A percentile compares a stretch with the other conserved stretches of the same genome.
Conservation (phyloP, 2,329 filamentous ascomycete species). For the Fusarium neocosmosporiellum region DNA sequence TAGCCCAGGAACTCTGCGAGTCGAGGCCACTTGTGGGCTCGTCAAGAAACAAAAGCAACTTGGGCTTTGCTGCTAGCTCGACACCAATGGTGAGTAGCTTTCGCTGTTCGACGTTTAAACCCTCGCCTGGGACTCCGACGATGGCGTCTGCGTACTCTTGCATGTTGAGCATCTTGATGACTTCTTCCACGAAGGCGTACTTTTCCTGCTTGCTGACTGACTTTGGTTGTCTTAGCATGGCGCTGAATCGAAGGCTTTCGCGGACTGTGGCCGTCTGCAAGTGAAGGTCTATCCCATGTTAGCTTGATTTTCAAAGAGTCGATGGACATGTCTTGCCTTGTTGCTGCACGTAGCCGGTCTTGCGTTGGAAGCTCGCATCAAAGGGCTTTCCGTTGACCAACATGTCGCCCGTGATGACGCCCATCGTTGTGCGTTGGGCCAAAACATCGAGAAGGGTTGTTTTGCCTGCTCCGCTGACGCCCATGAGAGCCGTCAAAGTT, state of each 20-base stretch:
- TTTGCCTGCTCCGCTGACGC: constrained; percentile 63
- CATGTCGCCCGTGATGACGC: constrained; percentile 74
- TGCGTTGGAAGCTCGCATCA: constrained; percentile 70
- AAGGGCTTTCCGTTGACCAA: constrained; percentile 70
- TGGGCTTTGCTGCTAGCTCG: constrained; percentile 66
- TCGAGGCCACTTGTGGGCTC: constrained; percentile 73
- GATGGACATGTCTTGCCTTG: constrained; percentile 55
- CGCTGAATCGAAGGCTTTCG: constrained; percentile 66
- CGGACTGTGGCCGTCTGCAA: constrained; percentile 66
- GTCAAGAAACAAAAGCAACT: constrained; percentile 70
- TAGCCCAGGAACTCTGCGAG: constrained; percentile 72
- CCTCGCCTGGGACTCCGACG: constrained; percentile 71
- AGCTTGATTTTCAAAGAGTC: neutral
- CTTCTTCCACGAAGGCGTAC: constrained; percentile 70
- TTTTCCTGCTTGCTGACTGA: constrained; percentile 67
- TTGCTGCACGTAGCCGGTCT: constrained; percentile 76
- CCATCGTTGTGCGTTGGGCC: constrained; percentile 65
- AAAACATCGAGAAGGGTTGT: constrained; percentile 57
- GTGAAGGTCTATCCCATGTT: constrained; percentile 59
- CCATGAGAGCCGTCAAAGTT: constrained; percentile 83
- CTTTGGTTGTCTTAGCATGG: constrained; percentile 67
- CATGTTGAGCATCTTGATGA: constrained; percentile 75
- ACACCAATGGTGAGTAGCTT: constrained; percentile 73
- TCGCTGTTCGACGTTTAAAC: constrained; percentile 70
- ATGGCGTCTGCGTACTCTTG: constrained; percentile 73